A percentile compares a stretch with the other conserved stretches of the same genome.
These are phyloP conservation scores for Pichia norvegensis DNA, from an alignment of 1,139 yeast genomes.

Conservation along the genomic window DNA sequence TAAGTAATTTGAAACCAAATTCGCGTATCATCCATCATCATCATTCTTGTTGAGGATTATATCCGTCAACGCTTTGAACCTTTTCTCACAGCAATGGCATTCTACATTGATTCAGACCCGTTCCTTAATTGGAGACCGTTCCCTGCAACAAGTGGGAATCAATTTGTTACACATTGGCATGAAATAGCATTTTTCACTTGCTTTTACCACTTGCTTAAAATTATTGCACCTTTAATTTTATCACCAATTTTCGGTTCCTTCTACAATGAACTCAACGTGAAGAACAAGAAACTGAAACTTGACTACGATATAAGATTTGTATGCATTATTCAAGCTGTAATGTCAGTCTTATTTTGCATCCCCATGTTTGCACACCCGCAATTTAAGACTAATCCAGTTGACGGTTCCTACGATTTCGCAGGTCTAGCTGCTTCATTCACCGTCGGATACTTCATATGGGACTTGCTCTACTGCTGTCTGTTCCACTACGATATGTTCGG, in stretches of 20 bases:
- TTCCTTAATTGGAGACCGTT: constrained; percentile 41
- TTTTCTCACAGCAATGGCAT: neutral
- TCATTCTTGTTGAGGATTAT: no score
- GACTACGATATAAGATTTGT: constrained; percentile 53
- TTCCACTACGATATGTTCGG: constrained; percentile 42
- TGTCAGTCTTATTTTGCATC: constrained; percentile 35
- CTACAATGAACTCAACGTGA: constrained; percentile 18
- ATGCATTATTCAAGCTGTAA: constrained; percentile 45
- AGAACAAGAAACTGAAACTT: constrained; percentile 25
- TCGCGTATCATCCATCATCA: no score
- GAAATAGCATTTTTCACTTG: constrained; percentile 37
- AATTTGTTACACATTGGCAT: constrained; percentile 45
- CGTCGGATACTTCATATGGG: constrained; percentile 52
- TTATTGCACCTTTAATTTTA: constrained; percentile 29
- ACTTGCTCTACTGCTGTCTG: constrained; percentile 39
- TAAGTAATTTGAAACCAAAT: no score
- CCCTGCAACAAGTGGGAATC: constrained; percentile 32
- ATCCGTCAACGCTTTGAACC: no score
- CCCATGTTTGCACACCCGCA: constrained; percentile 45
- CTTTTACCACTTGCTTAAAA: constrained; percentile 36
- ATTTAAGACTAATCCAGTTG: constrained; percentile 35
- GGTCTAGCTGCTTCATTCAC: constrained; percentile 42
- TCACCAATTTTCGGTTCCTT: constrained; percentile 23
- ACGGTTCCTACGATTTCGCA: constrained; percentile 44
- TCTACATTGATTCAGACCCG: constrained; percentile 33